Base-by-base conservation (phyloP, 306 rosid genomes). In the Quercus gilva region DNA sequence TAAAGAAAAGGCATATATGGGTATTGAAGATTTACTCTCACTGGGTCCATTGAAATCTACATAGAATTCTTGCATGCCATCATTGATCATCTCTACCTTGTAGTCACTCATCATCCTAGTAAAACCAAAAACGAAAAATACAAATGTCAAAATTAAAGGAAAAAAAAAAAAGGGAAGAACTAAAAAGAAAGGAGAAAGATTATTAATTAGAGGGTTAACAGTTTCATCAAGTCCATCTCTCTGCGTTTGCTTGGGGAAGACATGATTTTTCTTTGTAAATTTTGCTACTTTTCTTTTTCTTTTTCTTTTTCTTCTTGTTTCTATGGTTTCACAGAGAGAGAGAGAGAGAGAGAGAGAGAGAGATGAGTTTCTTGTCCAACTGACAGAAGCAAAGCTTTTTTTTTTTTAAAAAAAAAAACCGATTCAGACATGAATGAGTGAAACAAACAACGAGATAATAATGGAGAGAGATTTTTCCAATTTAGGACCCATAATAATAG, bases 171-270 rank as follows among this genome's bases (percentile, higher is more conserved):
- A 83, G 60, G 76, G 73, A 1, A 13, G 25, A 75, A 87, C 76
- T 55, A 28, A 29, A 80, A 74, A 49, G 6, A 25, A 70, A 71
- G 45, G 19, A 33, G 56, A 15, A 15, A 72, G 55, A 69, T 51
- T 65, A 19, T 68, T 35, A 13, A 68, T 71, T 41, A 73, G 59
- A 79, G 75, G 53, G 79, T 83, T 76, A 68, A 88, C 89, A 88
- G 55, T 83, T 88, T 88, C 91, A 85, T 88, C 87, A 88, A 61
- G 89, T 88, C 91, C 91, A 88, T 88, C 84, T 88, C 89, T 85
- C 91, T 77, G 61, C 91, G 81, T 82, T 88, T 88, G 91, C 91
- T 88, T 79, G 89, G 91, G 35, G 91, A 88, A 76, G 91, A 88
- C 91, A 88, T 85, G 28, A 11, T 79, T 65, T 6, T 13, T 49